These are phyloP conservation scores for Pseudogymnoascus sp. DNA, from an alignment of 2,329 filamentous ascomycete genomes.

Conservation along the genomic window DNA sequence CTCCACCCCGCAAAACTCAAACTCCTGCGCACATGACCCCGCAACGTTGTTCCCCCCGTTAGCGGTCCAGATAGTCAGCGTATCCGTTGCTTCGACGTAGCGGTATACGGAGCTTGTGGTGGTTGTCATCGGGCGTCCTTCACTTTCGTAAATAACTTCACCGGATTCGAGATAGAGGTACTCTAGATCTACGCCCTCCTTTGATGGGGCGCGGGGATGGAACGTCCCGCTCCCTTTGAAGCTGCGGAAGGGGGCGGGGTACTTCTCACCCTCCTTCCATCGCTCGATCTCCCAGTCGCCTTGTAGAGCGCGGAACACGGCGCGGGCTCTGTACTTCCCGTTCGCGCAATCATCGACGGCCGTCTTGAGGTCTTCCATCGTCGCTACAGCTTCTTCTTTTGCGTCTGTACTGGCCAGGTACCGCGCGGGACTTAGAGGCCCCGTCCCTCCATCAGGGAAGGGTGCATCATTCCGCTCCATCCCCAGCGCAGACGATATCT, in stretches of 20 bases:
- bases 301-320: constrained; percentile 62
- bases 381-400: constrained; percentile 35
- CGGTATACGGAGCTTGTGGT: constrained; percentile 57
- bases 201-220: constrained; percentile 51
- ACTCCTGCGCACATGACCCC: constrained; percentile 65
- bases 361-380: constrained; percentile 34
- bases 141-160: constrained; percentile 44
- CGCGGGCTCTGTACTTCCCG: constrained; percentile 50
- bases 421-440: constrained; percentile 34
- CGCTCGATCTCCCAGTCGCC: constrained; percentile 61
- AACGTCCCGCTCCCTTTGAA: constrained; percentile 61
- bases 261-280: constrained; percentile 44
- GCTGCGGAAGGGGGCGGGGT: constrained; percentile 53
- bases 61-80: constrained; percentile 66
- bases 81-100: constrained; percentile 52
- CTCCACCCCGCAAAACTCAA: constrained; percentile 57
- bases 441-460: constrained; percentile 28
- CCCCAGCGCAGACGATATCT: constrained; percentile 39
- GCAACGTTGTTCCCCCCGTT: constrained; percentile 51
- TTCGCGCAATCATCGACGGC: constrained; percentile 21
- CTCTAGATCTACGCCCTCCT: constrained; percentile 36
- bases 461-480: constrained; percentile 40
- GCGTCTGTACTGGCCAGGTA: constrained; percentile 39
- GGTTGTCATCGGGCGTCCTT: background rate
- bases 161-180: constrained; percentile 65